These are phyloP conservation scores for Penicillium sp. DNA, from an alignment of 2,329 filamentous ascomycete species.

Conservation along the genomic window DNA sequence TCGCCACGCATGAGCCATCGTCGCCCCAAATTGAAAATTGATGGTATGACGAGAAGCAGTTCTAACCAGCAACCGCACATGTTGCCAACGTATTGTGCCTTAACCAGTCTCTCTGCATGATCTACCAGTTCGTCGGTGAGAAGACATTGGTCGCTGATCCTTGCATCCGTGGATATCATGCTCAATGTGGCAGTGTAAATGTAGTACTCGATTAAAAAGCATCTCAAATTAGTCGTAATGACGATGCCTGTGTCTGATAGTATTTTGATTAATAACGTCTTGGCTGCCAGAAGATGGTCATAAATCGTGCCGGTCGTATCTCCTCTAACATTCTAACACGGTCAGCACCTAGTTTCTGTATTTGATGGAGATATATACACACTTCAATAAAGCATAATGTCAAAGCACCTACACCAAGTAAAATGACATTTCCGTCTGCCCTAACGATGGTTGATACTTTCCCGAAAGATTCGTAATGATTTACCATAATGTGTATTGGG, in stretches of 20 bases:
- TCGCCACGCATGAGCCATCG: background rate
- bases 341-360: background rate
- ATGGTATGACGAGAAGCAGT: background rate
- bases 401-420: background rate
- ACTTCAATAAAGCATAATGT: background rate
- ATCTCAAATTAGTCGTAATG: background rate
- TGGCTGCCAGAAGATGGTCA: background rate
- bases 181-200: background rate
- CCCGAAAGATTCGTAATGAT: background rate
- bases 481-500: background rate
- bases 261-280: background rate
- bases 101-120: background rate
- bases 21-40: background rate
- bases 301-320: background rate
- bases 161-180: background rate
- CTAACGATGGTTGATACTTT: background rate
- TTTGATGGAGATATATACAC: background rate
- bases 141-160: background rate
- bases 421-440: background rate
- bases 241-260: background rate
- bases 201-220: background rate
- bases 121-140: background rate
- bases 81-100: background rate
- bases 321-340: background rate
- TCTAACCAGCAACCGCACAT: background rate